Percentiles rank a stretch among this genome's conserved stretches.
phyloP scores from a whole-genome alignment of 2,329 filamentous ascomycete genomes.

The Huntiella bhutanensis region DNA sequence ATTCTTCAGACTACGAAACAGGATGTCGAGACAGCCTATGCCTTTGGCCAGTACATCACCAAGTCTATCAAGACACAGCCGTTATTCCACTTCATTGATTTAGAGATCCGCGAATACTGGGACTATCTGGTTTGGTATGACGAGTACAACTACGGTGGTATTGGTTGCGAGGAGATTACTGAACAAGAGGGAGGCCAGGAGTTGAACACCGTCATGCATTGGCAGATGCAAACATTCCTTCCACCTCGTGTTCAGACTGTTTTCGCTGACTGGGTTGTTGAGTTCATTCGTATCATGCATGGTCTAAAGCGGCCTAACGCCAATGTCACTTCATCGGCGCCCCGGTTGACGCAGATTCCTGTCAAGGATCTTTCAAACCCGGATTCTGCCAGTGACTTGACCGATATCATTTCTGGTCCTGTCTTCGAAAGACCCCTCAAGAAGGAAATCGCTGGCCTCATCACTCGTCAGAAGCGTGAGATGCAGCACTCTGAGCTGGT shows the following conservation, averaged over 20 bases:
- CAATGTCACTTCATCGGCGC: constrained; percentile 24
- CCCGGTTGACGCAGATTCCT: constrained; percentile 38
- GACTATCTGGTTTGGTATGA: constrained; percentile 99
- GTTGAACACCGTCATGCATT: constrained; percentile 89
- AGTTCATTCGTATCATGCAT: constrained; percentile 93
- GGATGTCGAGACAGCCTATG: constrained; percentile 89
- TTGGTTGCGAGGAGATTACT: constrained; percentile 67
- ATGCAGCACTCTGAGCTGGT: constrained; percentile 76
- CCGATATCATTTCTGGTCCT: constrained; percentile 52
- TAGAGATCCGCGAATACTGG: constrained; percentile 98
- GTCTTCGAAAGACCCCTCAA: constrained; percentile 76
- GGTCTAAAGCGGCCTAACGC: constrained; percentile 51
- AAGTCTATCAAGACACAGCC: constrained; percentile 94
- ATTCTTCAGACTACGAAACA: constrained; percentile 90
- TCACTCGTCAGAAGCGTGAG: constrained; percentile 72
- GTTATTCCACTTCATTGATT: constrained; percentile 88
- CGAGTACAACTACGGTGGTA: constrained; percentile 95
- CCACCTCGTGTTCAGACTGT: constrained; percentile 60
- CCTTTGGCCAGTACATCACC: constrained; percentile 92
- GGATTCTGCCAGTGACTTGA: constrained; percentile 25
- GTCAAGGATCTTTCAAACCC: constrained; percentile 39
- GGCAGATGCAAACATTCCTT: constrained; percentile 86
- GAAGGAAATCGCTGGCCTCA: constrained; percentile 66
- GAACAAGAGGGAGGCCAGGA: constrained; percentile 50
- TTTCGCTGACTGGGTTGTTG: constrained; percentile 84